phyloP scores from a whole-genome alignment of 225 moss, liverwort and hornwort genomes.

The Neckera pumila region DNA sequence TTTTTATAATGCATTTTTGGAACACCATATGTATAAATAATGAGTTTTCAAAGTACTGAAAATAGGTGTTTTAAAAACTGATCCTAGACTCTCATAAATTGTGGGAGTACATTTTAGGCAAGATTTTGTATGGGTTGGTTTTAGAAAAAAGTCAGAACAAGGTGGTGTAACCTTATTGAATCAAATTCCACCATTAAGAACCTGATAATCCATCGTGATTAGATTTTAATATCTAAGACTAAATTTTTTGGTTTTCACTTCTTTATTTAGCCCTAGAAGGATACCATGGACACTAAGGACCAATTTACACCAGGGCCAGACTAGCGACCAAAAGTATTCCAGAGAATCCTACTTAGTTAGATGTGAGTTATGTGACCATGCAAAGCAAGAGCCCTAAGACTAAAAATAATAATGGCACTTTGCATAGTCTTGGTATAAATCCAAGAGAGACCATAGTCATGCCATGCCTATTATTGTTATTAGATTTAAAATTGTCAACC shows the following conservation, averaged over 20 bases:
- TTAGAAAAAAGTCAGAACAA: not conserved
- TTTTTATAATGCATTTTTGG: not conserved
- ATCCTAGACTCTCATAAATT: rapidly evolving
- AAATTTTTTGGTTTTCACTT: not conserved
- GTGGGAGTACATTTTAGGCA: not conserved
- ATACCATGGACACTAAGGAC: not conserved
- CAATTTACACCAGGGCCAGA: too few relatives aligned
- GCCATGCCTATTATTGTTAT: too few relatives aligned
- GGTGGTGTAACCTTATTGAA: not conserved
- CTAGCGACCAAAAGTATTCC: too few relatives aligned
- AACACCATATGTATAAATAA: not conserved
- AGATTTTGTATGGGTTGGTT: too few relatives aligned
- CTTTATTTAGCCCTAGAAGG: not conserved
- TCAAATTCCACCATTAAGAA: not conserved
- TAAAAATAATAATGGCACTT: too few relatives aligned
- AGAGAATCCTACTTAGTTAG: too few relatives aligned
- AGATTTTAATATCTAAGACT: too few relatives aligned
- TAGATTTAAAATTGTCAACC: too few relatives aligned
- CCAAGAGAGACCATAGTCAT: too few relatives aligned
- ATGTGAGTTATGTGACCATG: too few relatives aligned
- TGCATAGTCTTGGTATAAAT: too few relatives aligned
- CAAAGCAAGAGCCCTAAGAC: too few relatives aligned
- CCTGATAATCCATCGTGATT: rapidly evolving
- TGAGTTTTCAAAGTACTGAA: not conserved
- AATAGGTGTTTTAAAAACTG: not conserved